Conservation (phyloP, 1,139 yeast species). For the Yamadazyma jaroonii region DNA sequence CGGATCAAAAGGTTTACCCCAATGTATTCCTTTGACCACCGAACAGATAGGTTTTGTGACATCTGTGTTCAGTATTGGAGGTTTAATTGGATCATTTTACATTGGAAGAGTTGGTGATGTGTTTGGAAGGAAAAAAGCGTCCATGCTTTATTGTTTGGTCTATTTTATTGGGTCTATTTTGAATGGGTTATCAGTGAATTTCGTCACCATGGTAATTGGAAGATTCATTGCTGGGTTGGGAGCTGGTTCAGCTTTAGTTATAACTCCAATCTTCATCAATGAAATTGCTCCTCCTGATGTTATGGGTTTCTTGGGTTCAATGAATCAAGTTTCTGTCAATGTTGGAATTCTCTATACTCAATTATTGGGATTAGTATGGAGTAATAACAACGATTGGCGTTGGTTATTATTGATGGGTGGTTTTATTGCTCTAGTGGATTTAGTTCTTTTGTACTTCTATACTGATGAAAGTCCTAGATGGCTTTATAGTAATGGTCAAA, state of each 20-base stretch:
- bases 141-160: conserved; percentile 53
- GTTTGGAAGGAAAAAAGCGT: conserved; percentile 61
- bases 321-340: conserved; percentile 85
- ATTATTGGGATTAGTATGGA: conserved; percentile 64
- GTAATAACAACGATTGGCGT: conserved; percentile 71
- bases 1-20: conserved; percentile 32
- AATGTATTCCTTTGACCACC: conserved; percentile 60
- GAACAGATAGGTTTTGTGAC: conserved; percentile 78
- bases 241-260: conserved; percentile 85
- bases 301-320: conserved; percentile 79
- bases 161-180: conserved; percentile 68
- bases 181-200: conserved; percentile 51
- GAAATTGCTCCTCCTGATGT: conserved; percentile 70
- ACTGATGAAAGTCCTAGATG: conserved; percentile 86
- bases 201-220: conserved; percentile 54
- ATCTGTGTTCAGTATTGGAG: conserved; percentile 83
- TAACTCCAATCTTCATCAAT: conserved; percentile 75
- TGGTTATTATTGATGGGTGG: conserved; percentile 59
- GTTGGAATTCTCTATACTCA: conserved; percentile 82
- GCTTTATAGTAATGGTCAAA: conserved; percentile 46
- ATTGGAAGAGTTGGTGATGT: conserved; percentile 71
- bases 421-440: conserved; percentile 48
- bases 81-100: conserved; percentile 70
- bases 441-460: conserved; percentile 37
- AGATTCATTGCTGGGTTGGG: conserved; percentile 78